These are phyloP conservation scores for Candida pseudocylindracea DNA, from an alignment of 1,139 yeast genomes.

Conservation along the genomic window DNA sequence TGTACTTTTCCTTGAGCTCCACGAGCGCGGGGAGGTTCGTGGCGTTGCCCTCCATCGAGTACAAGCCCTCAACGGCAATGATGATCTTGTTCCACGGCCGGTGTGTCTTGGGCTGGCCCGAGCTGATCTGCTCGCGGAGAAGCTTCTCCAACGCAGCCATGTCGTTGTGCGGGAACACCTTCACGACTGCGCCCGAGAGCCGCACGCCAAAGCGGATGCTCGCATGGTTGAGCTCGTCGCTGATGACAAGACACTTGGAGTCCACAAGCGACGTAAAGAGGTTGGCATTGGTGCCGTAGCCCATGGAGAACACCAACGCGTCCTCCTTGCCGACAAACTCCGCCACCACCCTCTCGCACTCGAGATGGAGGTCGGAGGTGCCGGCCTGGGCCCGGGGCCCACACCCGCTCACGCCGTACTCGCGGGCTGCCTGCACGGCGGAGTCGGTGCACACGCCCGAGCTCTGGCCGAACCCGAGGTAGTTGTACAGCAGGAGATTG, in stretches of 20 bases:
- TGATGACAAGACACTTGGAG: constrained; percentile 70
- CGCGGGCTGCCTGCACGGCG: constrained; percentile 37
- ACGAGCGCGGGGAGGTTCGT: constrained; percentile 65
- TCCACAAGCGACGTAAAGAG: constrained; percentile 70
- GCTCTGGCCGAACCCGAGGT: constrained; percentile 91
- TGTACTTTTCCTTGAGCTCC: constrained; percentile 63
- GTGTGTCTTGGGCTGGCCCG: constrained; percentile 92
- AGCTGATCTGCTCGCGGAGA: constrained; percentile 72
- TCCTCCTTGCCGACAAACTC: constrained; percentile 83
- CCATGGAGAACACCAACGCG: constrained; percentile 73
- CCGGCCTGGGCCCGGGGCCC: constrained; percentile 64
- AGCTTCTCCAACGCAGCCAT: constrained; percentile 62
- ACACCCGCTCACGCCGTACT: constrained; percentile 59
- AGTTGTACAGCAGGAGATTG: constrained; percentile 79
- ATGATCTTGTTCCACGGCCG: constrained; percentile 95
- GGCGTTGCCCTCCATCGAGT: constrained; percentile 96
- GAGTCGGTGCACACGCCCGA: constrained; percentile 78
- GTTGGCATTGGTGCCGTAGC: constrained; percentile 92
- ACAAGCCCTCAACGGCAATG: constrained; percentile 86
- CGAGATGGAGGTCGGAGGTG: constrained; percentile 48
- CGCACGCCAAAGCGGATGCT: constrained; percentile 91
- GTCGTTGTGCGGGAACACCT: constrained; percentile 83
- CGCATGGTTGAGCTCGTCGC: constrained; percentile 90
- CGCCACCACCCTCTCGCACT: constrained; percentile 63
- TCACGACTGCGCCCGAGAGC: constrained; percentile 80